Evolutionary conservation across 2,329 filamentous ascomycete species (phyloP).

Genomic region (Tolypocladium nubicola): DNA sequence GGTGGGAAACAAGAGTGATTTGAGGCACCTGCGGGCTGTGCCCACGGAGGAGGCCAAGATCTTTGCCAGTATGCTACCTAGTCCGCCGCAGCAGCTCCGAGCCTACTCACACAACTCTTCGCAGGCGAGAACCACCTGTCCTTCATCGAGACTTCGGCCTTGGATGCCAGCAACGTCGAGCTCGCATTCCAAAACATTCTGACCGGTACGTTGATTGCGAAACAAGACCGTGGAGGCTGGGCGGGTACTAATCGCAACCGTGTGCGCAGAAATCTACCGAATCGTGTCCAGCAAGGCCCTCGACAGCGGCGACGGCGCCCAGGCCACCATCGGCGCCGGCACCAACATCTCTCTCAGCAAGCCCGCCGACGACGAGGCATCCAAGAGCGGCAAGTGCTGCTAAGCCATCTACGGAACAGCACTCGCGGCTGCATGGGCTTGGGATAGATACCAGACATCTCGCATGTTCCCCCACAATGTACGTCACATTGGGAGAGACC

Average conservation of each 20-base stretch:
- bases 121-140: constrained; percentile 94
- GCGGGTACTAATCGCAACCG: neutral
- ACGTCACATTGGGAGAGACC: constrained; percentile 21
- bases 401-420: constrained; percentile 31
- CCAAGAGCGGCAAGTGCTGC: constrained; percentile 76
- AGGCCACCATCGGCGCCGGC: constrained; percentile 69
- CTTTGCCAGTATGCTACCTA: constrained; percentile 65
- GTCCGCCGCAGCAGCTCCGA: neutral
- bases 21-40: constrained; percentile 93
- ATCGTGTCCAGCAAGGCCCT: constrained; percentile 98
- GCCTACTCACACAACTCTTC: constrained; percentile 6
- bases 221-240: neutral
- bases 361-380: constrained; percentile 62
- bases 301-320: constrained; percentile 74
- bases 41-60: constrained; percentile 96
- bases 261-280: constrained; percentile 80
- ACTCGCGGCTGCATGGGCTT: constrained; percentile 15
- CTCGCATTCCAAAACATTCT: constrained; percentile 99
- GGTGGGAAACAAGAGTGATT: constrained; percentile 99
- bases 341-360: constrained; percentile 82
- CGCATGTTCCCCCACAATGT: constrained; percentile 20
- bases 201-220: constrained; percentile 56
- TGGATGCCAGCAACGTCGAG: constrained; percentile 98
- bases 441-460: constrained; percentile 22
- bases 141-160: constrained; percentile 97